These are phyloP conservation scores for Lecanoromycetidae sp. DNA, from an alignment of 2,329 filamentous ascomycete genomes.

Conservation along the genomic window DNA sequence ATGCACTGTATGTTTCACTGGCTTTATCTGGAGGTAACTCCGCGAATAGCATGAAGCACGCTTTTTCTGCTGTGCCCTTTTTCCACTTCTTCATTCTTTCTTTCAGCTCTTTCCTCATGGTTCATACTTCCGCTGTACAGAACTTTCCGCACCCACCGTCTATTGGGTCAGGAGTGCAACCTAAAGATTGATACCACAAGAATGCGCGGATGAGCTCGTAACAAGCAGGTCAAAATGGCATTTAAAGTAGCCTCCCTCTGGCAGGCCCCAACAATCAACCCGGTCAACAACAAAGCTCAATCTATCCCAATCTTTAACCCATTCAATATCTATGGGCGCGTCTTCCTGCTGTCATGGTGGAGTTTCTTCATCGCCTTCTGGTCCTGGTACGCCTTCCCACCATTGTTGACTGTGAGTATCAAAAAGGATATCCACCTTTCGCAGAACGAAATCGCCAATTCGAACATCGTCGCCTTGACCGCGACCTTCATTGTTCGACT, in stretches of 20 bases:
- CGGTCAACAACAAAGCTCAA: slow-evolving; percentile 68
- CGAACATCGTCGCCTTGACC: slow-evolving; percentile 71
- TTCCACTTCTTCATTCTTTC: too few relatives aligned
- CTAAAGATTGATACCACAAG: too few relatives aligned
- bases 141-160: too few relatives aligned
- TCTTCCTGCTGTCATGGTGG: slow-evolving; percentile 75
- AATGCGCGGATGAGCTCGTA: too few relatives aligned
- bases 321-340: slow-evolving; percentile 66
- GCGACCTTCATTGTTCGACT: slow-evolving; percentile 67
- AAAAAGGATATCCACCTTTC: slow-evolving; percentile 63
- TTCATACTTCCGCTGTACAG: too few relatives aligned
- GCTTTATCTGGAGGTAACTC: too few relatives aligned
- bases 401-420: slow-evolving; percentile 60
- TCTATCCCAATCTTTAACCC: slow-evolving; percentile 70
- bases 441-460: slow-evolving; percentile 64
- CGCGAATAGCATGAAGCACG: too few relatives aligned
- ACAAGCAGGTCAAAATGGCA: too few relatives aligned
- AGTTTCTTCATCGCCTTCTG: slow-evolving; percentile 6
- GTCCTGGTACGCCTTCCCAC: slow-evolving; percentile 16
- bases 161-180: too few relatives aligned
- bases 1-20: too few relatives aligned
- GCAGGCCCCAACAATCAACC: slow-evolving; percentile 60
- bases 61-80: too few relatives aligned
- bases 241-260: slow-evolving; percentile 23
- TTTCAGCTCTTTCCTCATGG: too few relatives aligned